phyloP scores from a whole-genome alignment of 2,329 filamentous ascomycete genomes.

The Tympanopsis confertula region DNA sequence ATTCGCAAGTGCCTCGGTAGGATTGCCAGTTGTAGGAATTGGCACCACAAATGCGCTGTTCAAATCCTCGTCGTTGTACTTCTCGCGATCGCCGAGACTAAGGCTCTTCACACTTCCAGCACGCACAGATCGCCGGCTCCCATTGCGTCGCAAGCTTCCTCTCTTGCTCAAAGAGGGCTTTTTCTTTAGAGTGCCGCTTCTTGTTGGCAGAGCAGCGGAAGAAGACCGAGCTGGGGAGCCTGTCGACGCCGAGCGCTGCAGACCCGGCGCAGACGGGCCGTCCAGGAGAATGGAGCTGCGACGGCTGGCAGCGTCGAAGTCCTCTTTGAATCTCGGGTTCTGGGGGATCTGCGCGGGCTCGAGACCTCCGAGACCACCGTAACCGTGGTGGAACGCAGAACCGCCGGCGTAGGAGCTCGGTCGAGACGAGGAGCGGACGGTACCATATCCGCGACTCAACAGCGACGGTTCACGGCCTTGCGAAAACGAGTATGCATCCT shows the following conservation, averaged over 20 bases:
- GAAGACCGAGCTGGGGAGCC: neutral
- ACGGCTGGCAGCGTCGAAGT: neutral
- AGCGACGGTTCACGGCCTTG: constrained; percentile 13
- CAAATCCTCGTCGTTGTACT: constrained; percentile 56
- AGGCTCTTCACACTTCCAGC: constrained; percentile 81
- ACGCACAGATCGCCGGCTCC: constrained; percentile 69
- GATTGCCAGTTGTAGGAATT: constrained; percentile 74
- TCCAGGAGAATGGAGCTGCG: neutral
- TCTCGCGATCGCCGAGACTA: constrained; percentile 26
- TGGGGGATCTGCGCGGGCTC: neutral
- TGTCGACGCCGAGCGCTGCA: neutral
- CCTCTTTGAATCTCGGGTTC: neutral
- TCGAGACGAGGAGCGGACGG: constrained; percentile 15
- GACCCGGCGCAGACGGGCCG: neutral
- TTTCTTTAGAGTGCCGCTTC: constrained; percentile 71
- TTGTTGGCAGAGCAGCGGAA: neutral
- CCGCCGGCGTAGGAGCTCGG: constrained; percentile 24
- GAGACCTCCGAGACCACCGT: neutral
- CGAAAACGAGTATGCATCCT: constrained; percentile 25
- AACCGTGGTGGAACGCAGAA: constrained; percentile 5
- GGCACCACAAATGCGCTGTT: constrained; percentile 84
- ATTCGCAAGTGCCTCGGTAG: constrained; percentile 76
- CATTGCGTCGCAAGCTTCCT: constrained; percentile 65
- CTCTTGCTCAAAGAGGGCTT: constrained; percentile 66
- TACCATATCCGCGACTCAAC: constrained; percentile 18